Conservation (phyloP, 305 asterid species). For the Solanum hybrid region DNA sequence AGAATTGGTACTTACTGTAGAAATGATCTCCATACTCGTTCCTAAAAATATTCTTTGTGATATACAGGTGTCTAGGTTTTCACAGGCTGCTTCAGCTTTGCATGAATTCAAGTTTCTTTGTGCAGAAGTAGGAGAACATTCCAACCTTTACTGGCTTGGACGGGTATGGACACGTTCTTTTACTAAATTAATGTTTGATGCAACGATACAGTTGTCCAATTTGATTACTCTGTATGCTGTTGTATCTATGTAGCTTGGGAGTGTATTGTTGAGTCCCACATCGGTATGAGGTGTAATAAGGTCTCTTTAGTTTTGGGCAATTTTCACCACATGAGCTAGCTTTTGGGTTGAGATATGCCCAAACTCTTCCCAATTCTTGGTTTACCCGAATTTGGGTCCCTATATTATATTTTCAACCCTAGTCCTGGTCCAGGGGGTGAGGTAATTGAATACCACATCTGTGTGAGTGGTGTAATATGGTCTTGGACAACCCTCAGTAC, state of each 20-base stretch:
- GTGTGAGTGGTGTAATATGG: not conserved
- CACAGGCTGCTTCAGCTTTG: constrained; percentile 91
- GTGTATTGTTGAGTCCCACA: constrained; percentile 5
- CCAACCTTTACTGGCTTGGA: constrained; percentile 82
- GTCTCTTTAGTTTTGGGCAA: not conserved
- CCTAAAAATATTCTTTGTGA: constrained; percentile 11
- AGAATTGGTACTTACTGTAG: constrained; percentile 10
- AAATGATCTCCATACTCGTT: constrained; percentile 9
- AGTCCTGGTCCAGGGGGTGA: not conserved
- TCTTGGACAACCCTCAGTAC: not conserved
- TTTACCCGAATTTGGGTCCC: not conserved
- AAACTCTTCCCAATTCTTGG: not conserved
- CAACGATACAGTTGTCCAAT: not conserved
- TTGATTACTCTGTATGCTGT: not conserved
- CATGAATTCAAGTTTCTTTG: constrained; percentile 80
- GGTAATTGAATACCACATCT: not conserved
- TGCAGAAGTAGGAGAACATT: constrained; percentile 51
- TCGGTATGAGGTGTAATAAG: not conserved
- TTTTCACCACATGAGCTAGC: not conserved
- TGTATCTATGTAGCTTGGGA: not conserved
- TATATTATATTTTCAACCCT: not conserved
- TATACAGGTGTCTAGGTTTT: constrained; percentile 70
- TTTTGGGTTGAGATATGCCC: not conserved
- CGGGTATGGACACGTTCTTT: constrained; percentile 44
- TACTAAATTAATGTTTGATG: not conserved